Percentiles rank a stretch among this genome's conserved stretches.
These are phyloP conservation scores for Harrya chromipes DNA, from an alignment of 768 basidiomycete genomes.

Conservation along the genomic window DNA sequence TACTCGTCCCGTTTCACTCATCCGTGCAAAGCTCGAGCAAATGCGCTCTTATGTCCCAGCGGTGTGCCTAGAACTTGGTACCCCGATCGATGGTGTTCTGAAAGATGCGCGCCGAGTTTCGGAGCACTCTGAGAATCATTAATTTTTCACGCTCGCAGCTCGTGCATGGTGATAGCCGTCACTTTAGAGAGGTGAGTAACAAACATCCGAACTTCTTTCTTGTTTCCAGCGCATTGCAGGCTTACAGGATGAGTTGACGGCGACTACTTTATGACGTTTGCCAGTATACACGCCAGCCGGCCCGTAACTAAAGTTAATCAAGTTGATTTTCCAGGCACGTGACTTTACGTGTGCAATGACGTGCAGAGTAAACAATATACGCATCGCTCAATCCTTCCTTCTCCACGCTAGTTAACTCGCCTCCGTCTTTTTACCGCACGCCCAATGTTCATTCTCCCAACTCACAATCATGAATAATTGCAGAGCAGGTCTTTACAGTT, in stretches of 20 bases:
- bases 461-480: slow-evolving; percentile 19
- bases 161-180: too few species aligned
- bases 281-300: too few species aligned
- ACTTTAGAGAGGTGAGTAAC: too few species aligned
- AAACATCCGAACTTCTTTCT: too few species aligned
- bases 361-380: not conserved
- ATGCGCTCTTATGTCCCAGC: not conserved
- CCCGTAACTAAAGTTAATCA: too few species aligned
- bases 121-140: not conserved
- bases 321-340: slow-evolving; percentile 22
- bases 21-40: not conserved
- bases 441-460: slow-evolving; percentile 5
- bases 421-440: not conserved
- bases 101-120: not conserved
- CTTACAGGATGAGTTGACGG: too few species aligned
- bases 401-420: not conserved
- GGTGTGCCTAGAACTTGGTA: not conserved
- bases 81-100: not conserved
- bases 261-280: too few species aligned
- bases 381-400: not conserved
- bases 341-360: slow-evolving; percentile 14
- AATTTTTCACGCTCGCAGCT: too few species aligned
- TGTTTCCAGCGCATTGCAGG: too few species aligned
- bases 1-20: slow-evolving; percentile 3
- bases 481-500: slow-evolving; percentile 29